phyloP scores from a whole-genome alignment of 306 rosid species.

The Dalbergia cultrata region DNA sequence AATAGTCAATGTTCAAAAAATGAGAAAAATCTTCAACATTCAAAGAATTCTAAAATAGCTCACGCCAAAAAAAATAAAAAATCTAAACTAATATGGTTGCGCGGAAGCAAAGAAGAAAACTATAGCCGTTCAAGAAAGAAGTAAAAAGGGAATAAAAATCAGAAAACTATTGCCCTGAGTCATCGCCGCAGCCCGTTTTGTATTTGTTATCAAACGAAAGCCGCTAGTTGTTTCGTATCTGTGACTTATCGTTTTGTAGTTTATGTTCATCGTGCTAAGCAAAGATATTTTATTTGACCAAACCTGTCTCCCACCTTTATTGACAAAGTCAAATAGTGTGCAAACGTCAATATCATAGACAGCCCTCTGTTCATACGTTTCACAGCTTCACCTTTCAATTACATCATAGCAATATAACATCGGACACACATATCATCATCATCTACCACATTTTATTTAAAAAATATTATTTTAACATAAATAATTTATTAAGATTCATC shows the following conservation, averaged over 20 bases:
- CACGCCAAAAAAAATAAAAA: neutral
- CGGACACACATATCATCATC: too few species aligned
- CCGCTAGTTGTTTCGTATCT: slow-evolving; percentile 42
- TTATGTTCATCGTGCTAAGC: neutral
- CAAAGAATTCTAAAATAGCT: slow-evolving; percentile 10
- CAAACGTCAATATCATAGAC: neutral
- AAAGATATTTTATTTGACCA: slow-evolving; percentile 63
- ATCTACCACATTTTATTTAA: too few species aligned
- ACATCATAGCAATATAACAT: too few species aligned
- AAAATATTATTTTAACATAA: too few species aligned
- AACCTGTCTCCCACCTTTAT: slow-evolving; percentile 39
- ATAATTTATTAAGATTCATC: too few species aligned
- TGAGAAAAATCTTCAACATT: neutral
- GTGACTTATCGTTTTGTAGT: neutral
- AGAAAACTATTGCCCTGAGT: neutral
- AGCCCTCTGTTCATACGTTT: too few species aligned
- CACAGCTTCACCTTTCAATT: neutral
- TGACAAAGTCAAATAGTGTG: slow-evolving; percentile 54
- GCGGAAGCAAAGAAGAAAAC: slow-evolving; percentile 6
- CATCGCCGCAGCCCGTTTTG: slow-evolving; percentile 13
- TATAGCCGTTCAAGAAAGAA: neutral
- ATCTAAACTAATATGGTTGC: neutral
- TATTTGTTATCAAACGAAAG: neutral
- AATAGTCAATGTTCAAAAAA: neutral
- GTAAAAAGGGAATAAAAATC: neutral